These are phyloP conservation scores for Rhododendron kiyosumense DNA, from an alignment of 148 eudicot species.

Conservation along the genomic window DNA sequence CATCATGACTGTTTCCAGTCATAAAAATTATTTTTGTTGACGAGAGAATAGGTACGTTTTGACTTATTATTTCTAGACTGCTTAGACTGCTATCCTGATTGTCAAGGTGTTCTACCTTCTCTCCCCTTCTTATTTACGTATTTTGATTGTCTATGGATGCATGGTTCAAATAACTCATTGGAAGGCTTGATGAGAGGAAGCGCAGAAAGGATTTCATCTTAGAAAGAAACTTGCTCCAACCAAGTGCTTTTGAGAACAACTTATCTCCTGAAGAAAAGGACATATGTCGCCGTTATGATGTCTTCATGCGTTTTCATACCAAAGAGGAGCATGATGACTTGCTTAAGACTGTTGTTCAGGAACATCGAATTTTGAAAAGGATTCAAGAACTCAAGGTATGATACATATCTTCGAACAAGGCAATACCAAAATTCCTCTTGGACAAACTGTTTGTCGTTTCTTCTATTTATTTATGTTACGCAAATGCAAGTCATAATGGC, in stretches of 20 bases:
- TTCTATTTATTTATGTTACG: not conserved
- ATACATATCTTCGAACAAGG: not conserved
- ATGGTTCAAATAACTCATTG: slow-evolving; percentile 4
- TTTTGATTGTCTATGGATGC: not conserved
- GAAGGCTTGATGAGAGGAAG: slow-evolving; percentile 89
- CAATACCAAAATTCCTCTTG: not conserved
- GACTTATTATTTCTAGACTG: not conserved
- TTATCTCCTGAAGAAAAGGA: slow-evolving; percentile 75
- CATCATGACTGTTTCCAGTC: not conserved
- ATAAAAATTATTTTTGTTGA: not conserved
- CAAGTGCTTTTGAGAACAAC: slow-evolving; percentile 63
- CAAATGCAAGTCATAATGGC: not conserved
- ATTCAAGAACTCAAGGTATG: slow-evolving; percentile 71
- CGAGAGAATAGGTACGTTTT: not conserved
- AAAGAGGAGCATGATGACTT: slow-evolving; percentile 80
- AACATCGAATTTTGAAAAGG: slow-evolving; percentile 59
- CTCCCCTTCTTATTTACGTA: not conserved
- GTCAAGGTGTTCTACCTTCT: not conserved
- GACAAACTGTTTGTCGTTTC: not conserved
- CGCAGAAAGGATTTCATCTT: slow-evolving; percentile 77
- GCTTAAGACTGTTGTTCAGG: slow-evolving; percentile 54
- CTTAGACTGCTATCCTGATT: not conserved
- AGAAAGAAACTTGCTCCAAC: slow-evolving; percentile 71
- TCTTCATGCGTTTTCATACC: slow-evolving; percentile 82
- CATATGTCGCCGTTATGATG: slow-evolving; percentile 55